Conservation (phyloP, 192 early-diverging fungal species). For the Entomortierella lignicola region DNA sequence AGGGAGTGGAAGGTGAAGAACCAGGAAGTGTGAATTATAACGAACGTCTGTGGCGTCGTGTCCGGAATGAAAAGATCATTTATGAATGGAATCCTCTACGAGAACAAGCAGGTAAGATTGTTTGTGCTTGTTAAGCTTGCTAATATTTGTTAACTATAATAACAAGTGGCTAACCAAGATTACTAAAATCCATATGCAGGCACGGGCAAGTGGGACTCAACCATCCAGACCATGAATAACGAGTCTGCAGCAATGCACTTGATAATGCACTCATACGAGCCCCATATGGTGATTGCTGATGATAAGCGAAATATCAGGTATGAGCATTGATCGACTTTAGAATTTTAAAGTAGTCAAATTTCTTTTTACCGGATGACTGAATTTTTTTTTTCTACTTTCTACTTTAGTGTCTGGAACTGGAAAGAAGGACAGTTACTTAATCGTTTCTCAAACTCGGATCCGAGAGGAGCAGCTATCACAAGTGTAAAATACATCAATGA, state of each 20-base stretch:
- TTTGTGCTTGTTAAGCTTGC: neutral
- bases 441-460: conserved; percentile 77
- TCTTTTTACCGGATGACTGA: neutral
- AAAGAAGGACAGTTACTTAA: conserved; percentile 70
- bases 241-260: conserved; percentile 64
- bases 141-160: neutral
- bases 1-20: conserved; percentile 81
- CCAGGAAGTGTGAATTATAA: conserved; percentile 82
- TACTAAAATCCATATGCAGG: conserved; percentile 30
- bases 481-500: conserved; percentile 92
- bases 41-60: conserved; percentile 77
- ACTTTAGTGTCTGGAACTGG: conserved; percentile 79
- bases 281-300: conserved; percentile 84
- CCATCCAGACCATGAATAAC: conserved; percentile 62
- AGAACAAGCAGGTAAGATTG: conserved; percentile 61
- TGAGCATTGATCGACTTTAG: no score
- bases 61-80: conserved; percentile 74
- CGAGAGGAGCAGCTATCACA: conserved; percentile 74
- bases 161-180: neutral
- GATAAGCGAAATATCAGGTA: conserved; percentile 75
- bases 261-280: conserved; percentile 88
- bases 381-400: conserved; percentile 2
- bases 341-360: no score
- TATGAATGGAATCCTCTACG: conserved; percentile 61
- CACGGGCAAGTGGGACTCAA: conserved; percentile 68